These are phyloP conservation scores for Aspergillus brunneoviolaceus DNA, from an alignment of 2,329 filamentous ascomycete genomes.

Conservation along the genomic window DNA sequence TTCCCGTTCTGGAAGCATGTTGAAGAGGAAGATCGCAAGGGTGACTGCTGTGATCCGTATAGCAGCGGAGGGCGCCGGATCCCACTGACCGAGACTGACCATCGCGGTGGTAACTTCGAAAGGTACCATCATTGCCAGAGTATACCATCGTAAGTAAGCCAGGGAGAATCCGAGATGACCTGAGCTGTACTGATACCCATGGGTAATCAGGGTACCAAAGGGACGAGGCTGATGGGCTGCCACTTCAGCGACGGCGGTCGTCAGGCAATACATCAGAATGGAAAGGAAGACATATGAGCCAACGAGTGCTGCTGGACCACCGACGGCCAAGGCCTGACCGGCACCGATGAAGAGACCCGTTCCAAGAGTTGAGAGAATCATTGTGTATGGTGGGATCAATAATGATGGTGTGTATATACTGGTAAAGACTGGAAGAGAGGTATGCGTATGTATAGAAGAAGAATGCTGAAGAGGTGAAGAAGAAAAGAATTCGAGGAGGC, in stretches of 20 bases:
- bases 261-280: slow-evolving; percentile 47
- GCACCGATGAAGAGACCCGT: slow-evolving; percentile 57
- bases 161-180: slow-evolving; percentile 40
- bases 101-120: slow-evolving; percentile 66
- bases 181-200: slow-evolving; percentile 42
- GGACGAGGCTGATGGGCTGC: slow-evolving; percentile 38
- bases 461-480: neutral
- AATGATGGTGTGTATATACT: slow-evolving; percentile 3
- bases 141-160: slow-evolving; percentile 48
- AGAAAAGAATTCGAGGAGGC: neutral
- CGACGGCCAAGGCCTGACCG: slow-evolving; percentile 53
- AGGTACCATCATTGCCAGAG: slow-evolving; percentile 46
- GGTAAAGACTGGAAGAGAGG: neutral
- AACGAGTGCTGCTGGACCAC: slow-evolving; percentile 53
- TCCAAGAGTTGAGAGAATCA: slow-evolving; percentile 54
- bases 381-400: slow-evolving; percentile 43
- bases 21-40: slow-evolving; percentile 55
- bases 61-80: slow-evolving; percentile 37
- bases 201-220: slow-evolving; percentile 41
- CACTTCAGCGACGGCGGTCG: slow-evolving; percentile 46
- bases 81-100: slow-evolving; percentile 63
- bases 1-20: slow-evolving; percentile 48
- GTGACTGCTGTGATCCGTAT: slow-evolving; percentile 55
- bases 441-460: neutral
- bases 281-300: slow-evolving; percentile 53